Conservation (phyloP, 1,284 basidiomycete species). For the Takashimella koratensis region DNA sequence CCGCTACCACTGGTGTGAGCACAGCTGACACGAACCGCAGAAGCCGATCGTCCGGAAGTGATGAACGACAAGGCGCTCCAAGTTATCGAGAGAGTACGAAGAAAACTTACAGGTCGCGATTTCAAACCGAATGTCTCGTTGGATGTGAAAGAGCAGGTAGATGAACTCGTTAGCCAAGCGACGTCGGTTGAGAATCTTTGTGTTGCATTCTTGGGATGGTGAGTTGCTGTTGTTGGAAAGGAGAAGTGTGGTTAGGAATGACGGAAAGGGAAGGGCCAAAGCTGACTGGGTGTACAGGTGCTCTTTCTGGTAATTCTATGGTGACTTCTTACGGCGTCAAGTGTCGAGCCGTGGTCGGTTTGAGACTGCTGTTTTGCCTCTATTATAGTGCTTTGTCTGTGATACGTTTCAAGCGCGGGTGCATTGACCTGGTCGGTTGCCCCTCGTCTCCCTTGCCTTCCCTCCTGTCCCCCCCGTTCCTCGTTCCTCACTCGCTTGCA, state of each 20-base stretch:
- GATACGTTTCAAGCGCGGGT: no score
- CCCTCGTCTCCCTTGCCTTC: no score
- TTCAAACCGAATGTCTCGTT: slow-evolving; percentile 78
- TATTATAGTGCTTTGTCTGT: no score
- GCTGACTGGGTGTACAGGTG: slow-evolving; percentile 36
- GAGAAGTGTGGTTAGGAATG: no score
- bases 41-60: slow-evolving; percentile 62
- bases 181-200: slow-evolving; percentile 89
- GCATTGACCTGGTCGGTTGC: no score
- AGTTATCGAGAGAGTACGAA: slow-evolving; percentile 87
- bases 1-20: no score
- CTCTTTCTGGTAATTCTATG: not conserved
- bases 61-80: slow-evolving; percentile 83
- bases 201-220: slow-evolving; percentile 96
- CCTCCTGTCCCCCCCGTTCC: no score
- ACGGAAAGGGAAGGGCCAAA: no score
- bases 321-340: no score
- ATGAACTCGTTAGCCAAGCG: slow-evolving; percentile 84
- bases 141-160: slow-evolving; percentile 73
- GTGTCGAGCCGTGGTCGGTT: no score
- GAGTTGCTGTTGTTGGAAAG: slow-evolving; percentile 10
- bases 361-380: no score
- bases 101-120: slow-evolving; percentile 84
- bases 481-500: no score
- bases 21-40: slow-evolving; percentile 20